Percentiles rank a stretch among this genome's conserved stretches.
These are phyloP conservation scores for Senecio squalidus DNA, from an alignment of 140 eudicot species.

Conservation along the genomic window DNA sequence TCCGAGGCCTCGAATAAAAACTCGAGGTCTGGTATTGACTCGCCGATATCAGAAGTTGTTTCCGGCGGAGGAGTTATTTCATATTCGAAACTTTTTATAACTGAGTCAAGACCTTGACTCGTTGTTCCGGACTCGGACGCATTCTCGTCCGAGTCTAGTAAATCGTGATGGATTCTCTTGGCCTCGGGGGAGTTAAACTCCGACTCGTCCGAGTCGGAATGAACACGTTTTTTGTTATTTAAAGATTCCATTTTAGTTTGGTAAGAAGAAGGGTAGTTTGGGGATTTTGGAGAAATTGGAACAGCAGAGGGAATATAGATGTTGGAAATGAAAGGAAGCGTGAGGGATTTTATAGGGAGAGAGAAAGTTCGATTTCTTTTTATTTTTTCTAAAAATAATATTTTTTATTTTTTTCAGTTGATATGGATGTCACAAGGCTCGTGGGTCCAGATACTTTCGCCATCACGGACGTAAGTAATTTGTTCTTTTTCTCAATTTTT, in stretches of 20 bases:
- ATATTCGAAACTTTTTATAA: conserved; percentile 63
- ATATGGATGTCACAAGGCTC: conserved; percentile 20
- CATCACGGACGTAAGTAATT: conserved; percentile 26
- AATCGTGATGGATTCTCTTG: conserved; percentile 40
- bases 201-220: conserved; percentile 22
- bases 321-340: not conserved
- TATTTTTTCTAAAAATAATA: not conserved
- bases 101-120: conserved; percentile 53
- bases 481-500: conserved; percentile 1
- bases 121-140: conserved; percentile 11
- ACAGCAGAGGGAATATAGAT: conserved; percentile 2
- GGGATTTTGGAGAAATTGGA: conserved; percentile 4
- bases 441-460: conserved; percentile 31
- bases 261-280: not conserved
- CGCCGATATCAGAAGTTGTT: conserved; percentile 37
- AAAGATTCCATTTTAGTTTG: conserved; percentile 26
- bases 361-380: conserved; percentile 1
- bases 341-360: conserved; percentile 23
- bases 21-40: conserved; percentile 55
- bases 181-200: conserved; percentile 35
- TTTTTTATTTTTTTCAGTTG: not conserved
- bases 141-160: conserved; percentile 43
- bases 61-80: conserved; percentile 42
- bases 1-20: conserved; percentile 66
- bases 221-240: conserved; percentile 33